These are phyloP conservation scores for Pseudoturritis turrita DNA, from an alignment of 345 rosid genomes.

Conservation along the genomic window DNA sequence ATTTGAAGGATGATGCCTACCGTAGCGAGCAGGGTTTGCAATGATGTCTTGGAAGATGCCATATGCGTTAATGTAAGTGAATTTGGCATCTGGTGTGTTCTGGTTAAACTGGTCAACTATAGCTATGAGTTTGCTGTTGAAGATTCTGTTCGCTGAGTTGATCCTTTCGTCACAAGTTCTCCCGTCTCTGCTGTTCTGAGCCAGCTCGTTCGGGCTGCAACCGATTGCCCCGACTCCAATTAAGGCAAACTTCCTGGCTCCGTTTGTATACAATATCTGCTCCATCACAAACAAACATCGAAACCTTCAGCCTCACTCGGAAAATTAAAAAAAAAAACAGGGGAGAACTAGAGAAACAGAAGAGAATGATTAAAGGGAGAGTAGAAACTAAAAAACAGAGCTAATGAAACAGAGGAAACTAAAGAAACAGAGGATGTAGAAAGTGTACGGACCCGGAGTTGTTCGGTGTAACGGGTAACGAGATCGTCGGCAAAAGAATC, in stretches of 20 bases:
- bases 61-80: constrained; percentile 64
- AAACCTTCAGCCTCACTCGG: not conserved
- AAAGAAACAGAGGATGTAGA: not conserved
- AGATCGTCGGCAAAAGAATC: constrained; percentile 58
- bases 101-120: constrained; percentile 63
- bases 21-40: constrained; percentile 36
- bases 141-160: constrained; percentile 66
- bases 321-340: not conserved
- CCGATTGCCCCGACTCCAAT: constrained; percentile 81
- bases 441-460: constrained; percentile 46
- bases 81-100: constrained; percentile 53
- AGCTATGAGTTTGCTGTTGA: constrained; percentile 63
- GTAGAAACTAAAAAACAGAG: too few species aligned
- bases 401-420: not conserved
- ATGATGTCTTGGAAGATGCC: constrained; percentile 71
- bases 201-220: constrained; percentile 80
- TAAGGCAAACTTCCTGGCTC: constrained; percentile 82
- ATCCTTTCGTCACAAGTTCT: constrained; percentile 58
- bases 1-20: not conserved
- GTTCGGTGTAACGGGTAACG: constrained; percentile 51
- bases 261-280: constrained; percentile 62
- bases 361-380: too few species aligned
- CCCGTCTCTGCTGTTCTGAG: constrained; percentile 67
- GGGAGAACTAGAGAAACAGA: not conserved
- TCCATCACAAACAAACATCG: not conserved